A percentile compares a stretch with the other conserved stretches of the same genome.
phyloP scores from a whole-genome alignment of 228 moss, liverwort and hornwort genomes.

The Sphagnum fallax region DNA sequence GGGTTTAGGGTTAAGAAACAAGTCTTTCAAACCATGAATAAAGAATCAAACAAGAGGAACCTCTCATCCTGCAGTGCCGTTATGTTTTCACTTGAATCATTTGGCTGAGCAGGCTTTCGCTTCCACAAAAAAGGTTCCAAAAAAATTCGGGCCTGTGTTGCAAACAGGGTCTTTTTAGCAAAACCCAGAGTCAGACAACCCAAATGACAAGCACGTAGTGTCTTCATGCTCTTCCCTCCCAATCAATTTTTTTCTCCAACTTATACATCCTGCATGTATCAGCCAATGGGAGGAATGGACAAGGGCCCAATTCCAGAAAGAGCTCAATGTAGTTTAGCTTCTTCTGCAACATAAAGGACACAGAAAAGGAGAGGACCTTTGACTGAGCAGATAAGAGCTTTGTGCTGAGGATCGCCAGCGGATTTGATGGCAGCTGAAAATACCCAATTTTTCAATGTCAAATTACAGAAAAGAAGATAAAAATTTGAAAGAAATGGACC shows the following conservation, averaged over 20 bases:
- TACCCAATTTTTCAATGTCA: neutral
- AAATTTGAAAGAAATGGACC: no score
- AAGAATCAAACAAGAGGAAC: slow-evolving; percentile 2
- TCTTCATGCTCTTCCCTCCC: no score
- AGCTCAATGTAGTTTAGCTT: no score
- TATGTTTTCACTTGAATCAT: slow-evolving; percentile 16
- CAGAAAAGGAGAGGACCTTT: slow-evolving; percentile 31
- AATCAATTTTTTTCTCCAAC: no score
- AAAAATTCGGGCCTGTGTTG: slow-evolving; percentile 50
- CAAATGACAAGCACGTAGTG: no score
- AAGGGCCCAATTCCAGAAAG: no score
- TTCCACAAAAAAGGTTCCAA: slow-evolving; percentile 84
- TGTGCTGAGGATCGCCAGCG: slow-evolving; percentile 61
- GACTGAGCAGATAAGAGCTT: slow-evolving; percentile 77
- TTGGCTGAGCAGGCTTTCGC: slow-evolving; percentile 34
- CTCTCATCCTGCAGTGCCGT: slow-evolving; percentile 42
- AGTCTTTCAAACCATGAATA: neutral
- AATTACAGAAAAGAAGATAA: no score
- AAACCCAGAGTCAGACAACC: no score
- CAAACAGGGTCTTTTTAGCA: neutral
- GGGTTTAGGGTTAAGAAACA: no score
- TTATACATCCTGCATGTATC: no score
- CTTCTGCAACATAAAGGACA: neutral
- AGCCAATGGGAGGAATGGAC: no score
- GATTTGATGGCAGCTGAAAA: slow-evolving; percentile 78